phyloP scores from a whole-genome alignment of 305 asterid genomes.

The Plantago coronopus region DNA sequence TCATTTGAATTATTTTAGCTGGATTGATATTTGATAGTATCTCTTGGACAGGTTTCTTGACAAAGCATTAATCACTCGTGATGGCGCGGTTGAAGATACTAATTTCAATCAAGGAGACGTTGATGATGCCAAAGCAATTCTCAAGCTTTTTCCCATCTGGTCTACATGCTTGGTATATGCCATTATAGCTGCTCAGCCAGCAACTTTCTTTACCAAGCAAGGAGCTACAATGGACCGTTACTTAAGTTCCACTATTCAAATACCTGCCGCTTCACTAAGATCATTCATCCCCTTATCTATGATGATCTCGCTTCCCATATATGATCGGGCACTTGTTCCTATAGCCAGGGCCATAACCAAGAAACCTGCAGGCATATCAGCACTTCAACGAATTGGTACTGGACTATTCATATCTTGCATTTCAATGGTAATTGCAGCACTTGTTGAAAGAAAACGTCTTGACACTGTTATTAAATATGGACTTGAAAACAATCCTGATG shows the following conservation, averaged over 20 bases:
- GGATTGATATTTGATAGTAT: no score
- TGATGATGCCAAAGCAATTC: constrained; percentile 23
- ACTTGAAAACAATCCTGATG: constrained; percentile 27
- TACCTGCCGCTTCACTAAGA: constrained; percentile 39
- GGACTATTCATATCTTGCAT: constrained; percentile 34
- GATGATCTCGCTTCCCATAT: constrained; percentile 29
- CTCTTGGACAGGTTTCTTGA: constrained; percentile 31
- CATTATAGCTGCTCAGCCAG: constrained; percentile 16
- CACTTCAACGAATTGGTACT: constrained; percentile 47
- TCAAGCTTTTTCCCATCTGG: constrained; percentile 28
- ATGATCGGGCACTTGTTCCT: constrained; percentile 37
- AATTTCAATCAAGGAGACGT: constrained; percentile 1
- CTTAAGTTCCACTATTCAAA: constrained; percentile 18
- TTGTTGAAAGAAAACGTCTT: constrained; percentile 41
- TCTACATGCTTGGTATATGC: constrained; percentile 30
- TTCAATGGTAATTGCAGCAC: constrained; percentile 35
- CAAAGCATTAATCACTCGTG: constrained; percentile 22
- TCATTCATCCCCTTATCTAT: constrained; percentile 15
- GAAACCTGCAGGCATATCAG: constrained; percentile 40
- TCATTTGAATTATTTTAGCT: no score
- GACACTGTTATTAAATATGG: constrained; percentile 32
- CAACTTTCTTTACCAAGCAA: constrained; percentile 45
- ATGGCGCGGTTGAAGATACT: constrained; percentile 3
- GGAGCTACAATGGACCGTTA: constrained; percentile 45
- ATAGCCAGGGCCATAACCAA: constrained; percentile 31